Percentiles rank a stretch among this genome's conserved stretches.
Evolutionary conservation across 169 alveolate genomes (phyloP).

Genomic region (Eimeria zaria): DNA sequence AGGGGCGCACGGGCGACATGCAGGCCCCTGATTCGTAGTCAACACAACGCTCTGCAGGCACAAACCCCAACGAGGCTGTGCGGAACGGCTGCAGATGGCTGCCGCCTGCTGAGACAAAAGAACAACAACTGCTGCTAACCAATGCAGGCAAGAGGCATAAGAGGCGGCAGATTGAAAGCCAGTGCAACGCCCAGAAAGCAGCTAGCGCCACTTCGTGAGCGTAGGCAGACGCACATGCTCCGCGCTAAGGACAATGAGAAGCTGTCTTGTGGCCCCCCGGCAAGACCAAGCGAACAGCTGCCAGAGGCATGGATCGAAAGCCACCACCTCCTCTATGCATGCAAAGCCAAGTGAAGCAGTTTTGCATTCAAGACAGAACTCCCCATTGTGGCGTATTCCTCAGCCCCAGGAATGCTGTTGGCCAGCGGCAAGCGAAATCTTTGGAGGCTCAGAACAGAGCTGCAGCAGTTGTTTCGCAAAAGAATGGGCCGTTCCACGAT

Average conservation of each 20-base stretch:
- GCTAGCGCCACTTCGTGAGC: neutral
- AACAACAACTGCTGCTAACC: neutral
- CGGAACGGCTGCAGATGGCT: slow-evolving; percentile 12
- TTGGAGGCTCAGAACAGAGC: slow-evolving; percentile 8
- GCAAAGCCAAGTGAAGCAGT: slow-evolving; percentile 30
- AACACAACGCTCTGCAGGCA: neutral
- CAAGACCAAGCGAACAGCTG: neutral
- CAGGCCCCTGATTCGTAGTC: slow-evolving; percentile 44
- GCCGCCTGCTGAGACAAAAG: neutral
- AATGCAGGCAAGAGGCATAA: neutral
- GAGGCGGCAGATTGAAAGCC: neutral
- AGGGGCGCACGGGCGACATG: slow-evolving; percentile 72
- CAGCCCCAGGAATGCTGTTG: slow-evolving; percentile 26
- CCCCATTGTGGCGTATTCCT: slow-evolving; percentile 26
- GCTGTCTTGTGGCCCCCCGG: neutral
- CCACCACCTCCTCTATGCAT: neutral
- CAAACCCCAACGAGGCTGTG: slow-evolving; percentile 43
- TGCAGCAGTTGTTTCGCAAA: slow-evolving; percentile 24
- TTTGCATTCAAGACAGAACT: slow-evolving; percentile 37
- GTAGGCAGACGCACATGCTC: slow-evolving; percentile 3
- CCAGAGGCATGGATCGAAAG: slow-evolving; percentile 27
- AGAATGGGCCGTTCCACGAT: neutral
- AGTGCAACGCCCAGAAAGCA: neutral
- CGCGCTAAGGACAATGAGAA: neutral
- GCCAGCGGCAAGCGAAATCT: slow-evolving; percentile 39